Conservation (phyloP, 1,284 basidiomycete species). For the Porodaedalea pini region DNA sequence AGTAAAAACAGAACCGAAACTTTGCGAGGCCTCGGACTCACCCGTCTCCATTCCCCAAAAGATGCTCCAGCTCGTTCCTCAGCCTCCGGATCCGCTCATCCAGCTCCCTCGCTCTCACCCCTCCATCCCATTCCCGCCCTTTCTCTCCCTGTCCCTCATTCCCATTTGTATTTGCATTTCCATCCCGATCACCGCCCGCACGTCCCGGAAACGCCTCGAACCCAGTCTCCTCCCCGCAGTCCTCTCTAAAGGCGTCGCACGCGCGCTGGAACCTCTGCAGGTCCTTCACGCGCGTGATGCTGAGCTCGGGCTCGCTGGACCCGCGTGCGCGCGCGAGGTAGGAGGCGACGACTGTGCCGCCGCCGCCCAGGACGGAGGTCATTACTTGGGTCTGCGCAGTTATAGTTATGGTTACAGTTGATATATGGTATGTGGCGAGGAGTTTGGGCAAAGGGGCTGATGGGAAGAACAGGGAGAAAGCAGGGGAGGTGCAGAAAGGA, state of each 20-base stretch:
- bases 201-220: background rate
- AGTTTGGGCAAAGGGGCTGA: no score
- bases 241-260: constrained; percentile 50
- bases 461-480: background rate
- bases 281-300: constrained; percentile 48
- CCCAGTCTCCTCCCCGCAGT: constrained; percentile 42
- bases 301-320: constrained; percentile 61
- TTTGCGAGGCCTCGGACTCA: background rate
- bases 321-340: constrained; percentile 68
- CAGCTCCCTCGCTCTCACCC: no score
- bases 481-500: no score
- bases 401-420: background rate
- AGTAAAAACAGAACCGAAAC: background rate
- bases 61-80: background rate
- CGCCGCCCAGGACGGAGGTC: constrained; percentile 41
- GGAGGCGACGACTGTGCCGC: constrained; percentile 63
- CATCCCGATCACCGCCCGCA: no score
- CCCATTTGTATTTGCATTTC: no score
- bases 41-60: constrained; percentile 11
- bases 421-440: no score
- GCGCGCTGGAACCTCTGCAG: constrained; percentile 64
- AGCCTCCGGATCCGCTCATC: background rate
- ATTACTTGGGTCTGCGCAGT: constrained; percentile 30
- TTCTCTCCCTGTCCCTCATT: no score
- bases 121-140: no score